Base-by-base conservation (phyloP, 495 filamentous ascomycete species). In the Lophiotrema nucula region DNA sequence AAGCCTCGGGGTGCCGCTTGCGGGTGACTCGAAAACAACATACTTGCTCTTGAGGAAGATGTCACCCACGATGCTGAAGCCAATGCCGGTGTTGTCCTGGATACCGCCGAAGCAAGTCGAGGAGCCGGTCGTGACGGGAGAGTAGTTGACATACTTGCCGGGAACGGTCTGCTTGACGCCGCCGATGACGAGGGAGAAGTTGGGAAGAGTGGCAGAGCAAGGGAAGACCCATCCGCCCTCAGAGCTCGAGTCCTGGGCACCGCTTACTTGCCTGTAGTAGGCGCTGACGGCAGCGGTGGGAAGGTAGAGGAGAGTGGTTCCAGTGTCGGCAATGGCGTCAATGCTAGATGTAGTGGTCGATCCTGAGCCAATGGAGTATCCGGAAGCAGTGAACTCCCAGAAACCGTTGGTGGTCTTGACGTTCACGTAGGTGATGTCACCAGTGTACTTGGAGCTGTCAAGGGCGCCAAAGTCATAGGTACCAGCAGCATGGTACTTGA, bases 31-130 rank as follows among this genome's bases (percentile, higher is more conserved):
- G 39, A 11, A 21, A 21, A 93, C 83, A 18, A 86, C 88, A 66
- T 86, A 90, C 61, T 88, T 83, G 56, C 81, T 80, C 78, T 92
- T 91, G 58, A 93, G 79, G 65, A 88, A 88, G 43, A 90, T 78
- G 56, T 91, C 88, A 37, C 88, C 88, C 49, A 85, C 84, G 70
- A 93, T 89, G 53, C 78, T 78, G 67, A 88, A 81, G 21, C 77
- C 81, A 23, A 88, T 76, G 47, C 82, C 83, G 13, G 73, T 70
- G 71, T 85, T 81, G 49, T 69, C 52, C 62, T 74, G 73, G 28
- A 75, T 69, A 22, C 73, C 71, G 15, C 71, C 65, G 18, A 69
- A 71, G 63, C 73, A 76, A 22, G 61, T 68, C 1, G 41, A 46
- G 10, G 56, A 61, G 4, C 58, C 67, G 11, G 58, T 70, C 41